Conservation (phyloP, 495 filamentous ascomycete genomes). For the Trichoderma erinaceum region DNA sequence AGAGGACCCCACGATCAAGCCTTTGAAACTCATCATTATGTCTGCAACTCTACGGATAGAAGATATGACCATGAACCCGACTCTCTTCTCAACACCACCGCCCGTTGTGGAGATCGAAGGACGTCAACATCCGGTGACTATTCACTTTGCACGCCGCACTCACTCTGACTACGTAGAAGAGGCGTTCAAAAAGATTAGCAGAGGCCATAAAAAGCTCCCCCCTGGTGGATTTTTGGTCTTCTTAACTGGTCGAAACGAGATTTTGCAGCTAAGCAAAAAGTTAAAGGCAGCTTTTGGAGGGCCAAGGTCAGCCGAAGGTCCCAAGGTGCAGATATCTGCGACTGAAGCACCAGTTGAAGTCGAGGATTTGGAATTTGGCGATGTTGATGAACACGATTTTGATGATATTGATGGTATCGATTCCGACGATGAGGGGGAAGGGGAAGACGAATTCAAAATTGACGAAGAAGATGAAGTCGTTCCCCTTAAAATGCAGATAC, state of each 20-base stretch:
- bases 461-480: constrained; percentile 45
- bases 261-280: constrained; percentile 66
- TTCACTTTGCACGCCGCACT: constrained; percentile 81
- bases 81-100: constrained; percentile 72
- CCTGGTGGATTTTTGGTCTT: constrained; percentile 93
- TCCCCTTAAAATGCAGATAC: constrained; percentile 64
- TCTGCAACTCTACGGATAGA: constrained; percentile 87
- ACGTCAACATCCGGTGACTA: constrained; percentile 83
- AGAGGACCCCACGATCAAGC: constrained; percentile 52
- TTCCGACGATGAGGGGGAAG: constrained; percentile 47
- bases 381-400: constrained; percentile 42
- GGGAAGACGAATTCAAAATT: constrained; percentile 55
- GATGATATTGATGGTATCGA: constrained; percentile 46
- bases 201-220: constrained; percentile 85
- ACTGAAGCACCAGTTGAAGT: constrained; percentile 74
- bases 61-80: constrained; percentile 79
- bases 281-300: constrained; percentile 64
- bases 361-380: constrained; percentile 82
- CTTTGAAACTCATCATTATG: constrained; percentile 96
- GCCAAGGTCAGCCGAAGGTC: constrained; percentile 46
- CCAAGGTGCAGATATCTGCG: constrained; percentile 65
- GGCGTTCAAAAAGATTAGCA: constrained; percentile 77
- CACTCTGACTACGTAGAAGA: constrained; percentile 85
- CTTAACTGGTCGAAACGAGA: constrained; percentile 90
- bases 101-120: constrained; percentile 88